Evolutionary conservation across 1,284 basidiomycete species (phyloP).

Genomic region (Microbotryum silenes-acaulis): DNA sequence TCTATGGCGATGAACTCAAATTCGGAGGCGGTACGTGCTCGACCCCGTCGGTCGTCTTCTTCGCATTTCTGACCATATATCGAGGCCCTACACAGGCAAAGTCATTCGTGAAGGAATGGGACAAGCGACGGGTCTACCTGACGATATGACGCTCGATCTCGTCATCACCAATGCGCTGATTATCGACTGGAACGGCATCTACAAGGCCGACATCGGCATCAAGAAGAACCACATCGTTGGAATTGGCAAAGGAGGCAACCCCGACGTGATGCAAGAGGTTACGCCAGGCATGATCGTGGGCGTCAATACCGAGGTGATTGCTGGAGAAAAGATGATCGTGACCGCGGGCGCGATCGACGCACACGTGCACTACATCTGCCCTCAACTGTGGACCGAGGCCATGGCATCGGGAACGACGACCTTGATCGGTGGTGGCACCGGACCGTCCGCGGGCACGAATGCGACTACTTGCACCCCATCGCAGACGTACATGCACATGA

Average conservation of each 20-base stretch:
- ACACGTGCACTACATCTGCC: constrained; percentile 76
- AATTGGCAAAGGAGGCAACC: constrained; percentile 95
- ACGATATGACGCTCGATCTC: constrained; percentile 69
- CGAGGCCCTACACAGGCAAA: constrained; percentile 53
- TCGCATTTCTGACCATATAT: not conserved
- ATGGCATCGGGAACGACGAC: constrained; percentile 39
- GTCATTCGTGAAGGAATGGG: constrained; percentile 95
- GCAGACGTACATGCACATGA: constrained; percentile 74
- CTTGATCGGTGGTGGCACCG: constrained; percentile 55
- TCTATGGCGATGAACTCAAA: constrained; percentile 90
- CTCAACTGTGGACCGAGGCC: constrained; percentile 70
- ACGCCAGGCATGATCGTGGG: constrained; percentile 69
- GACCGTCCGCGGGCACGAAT: constrained; percentile 79
- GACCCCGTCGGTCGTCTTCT: not conserved
- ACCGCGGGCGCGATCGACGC: constrained; percentile 91
- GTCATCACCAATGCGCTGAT: constrained; percentile 93
- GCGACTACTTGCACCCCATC: constrained; percentile 94
- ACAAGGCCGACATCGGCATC: constrained; percentile 97
- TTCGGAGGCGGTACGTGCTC: constrained; percentile 74
- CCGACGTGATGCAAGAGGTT: constrained; percentile 82
- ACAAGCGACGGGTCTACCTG: constrained; percentile 68
- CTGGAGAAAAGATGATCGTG: constrained; percentile 86
- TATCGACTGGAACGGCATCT: constrained; percentile 89
- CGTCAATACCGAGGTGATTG: constrained; percentile 85
- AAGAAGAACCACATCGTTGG: constrained; percentile 64